Percentiles rank a stretch among this genome's conserved stretches.
phyloP scores from a whole-genome alignment of 2,329 filamentous ascomycete species.

The Penicillium glabrum region DNA sequence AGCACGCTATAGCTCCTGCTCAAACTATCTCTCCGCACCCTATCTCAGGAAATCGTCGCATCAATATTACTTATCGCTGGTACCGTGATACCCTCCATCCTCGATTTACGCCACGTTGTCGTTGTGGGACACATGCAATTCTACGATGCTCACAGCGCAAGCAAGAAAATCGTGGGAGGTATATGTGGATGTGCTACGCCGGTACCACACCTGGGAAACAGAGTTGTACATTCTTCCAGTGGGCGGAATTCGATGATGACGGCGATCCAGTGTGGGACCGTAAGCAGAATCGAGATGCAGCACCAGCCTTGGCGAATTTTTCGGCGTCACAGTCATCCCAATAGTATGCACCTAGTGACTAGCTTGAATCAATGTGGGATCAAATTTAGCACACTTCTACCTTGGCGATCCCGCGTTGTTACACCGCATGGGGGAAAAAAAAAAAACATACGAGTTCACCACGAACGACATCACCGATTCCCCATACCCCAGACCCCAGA shows the following conservation, averaged over 20 bases:
- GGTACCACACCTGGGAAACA: conserved; percentile 48
- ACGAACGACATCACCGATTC: neutral
- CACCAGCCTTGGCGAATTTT: conserved; percentile 28
- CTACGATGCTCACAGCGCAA: conserved; percentile 79
- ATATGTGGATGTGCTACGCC: conserved; percentile 93
- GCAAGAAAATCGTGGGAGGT: conserved; percentile 71
- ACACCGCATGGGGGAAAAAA: neutral
- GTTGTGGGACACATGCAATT: conserved; percentile 67
- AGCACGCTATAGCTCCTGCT: conserved; percentile 78
- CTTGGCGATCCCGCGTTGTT: neutral
- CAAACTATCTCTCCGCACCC: conserved; percentile 81
- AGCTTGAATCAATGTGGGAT: neutral
- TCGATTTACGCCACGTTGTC: conserved; percentile 72
- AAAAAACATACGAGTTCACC: neutral
- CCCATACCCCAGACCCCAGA: neutral
- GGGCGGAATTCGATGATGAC: conserved; percentile 84
- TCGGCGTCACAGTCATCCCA: conserved; percentile 17
- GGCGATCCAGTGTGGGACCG: conserved; percentile 69
- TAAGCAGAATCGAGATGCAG: conserved; percentile 14
- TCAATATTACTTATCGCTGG: conserved; percentile 92
- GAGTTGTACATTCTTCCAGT: conserved; percentile 76
- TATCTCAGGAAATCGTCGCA: conserved; percentile 72
- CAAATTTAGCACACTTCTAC: no score
- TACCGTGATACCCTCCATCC: conserved; percentile 79
- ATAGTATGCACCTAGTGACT: neutral